Conservation (phyloP, 2,329 filamentous ascomycete genomes). For the Pseudonectria buxi region DNA sequence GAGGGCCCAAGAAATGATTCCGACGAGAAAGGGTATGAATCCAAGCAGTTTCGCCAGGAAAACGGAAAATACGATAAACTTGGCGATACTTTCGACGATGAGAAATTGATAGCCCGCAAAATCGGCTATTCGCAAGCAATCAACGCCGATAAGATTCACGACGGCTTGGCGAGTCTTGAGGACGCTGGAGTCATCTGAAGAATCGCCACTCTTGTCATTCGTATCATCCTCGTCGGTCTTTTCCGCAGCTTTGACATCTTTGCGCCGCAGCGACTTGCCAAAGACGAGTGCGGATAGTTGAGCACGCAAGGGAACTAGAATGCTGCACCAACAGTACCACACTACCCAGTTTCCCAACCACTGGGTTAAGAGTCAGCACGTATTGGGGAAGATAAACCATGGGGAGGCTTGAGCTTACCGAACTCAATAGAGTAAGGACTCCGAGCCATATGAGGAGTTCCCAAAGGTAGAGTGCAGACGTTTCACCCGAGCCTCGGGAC, state of each 20-base stretch:
- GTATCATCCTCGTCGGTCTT: conserved; percentile 34
- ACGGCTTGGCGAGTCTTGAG: conserved; percentile 57
- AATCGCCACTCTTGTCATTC: conserved; percentile 45
- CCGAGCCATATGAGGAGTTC: conserved; percentile 62
- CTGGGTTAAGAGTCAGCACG: conserved; percentile 13
- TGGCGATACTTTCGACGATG: conserved; percentile 55
- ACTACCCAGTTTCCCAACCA: conserved; percentile 60
- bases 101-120: conserved; percentile 62
- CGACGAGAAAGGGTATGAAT: conserved; percentile 61
- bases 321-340: conserved; percentile 57
- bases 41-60: conserved; percentile 67
- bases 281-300: conserved; percentile 69
- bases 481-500: conserved; percentile 36
- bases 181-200: conserved; percentile 24
- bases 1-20: conserved; percentile 56
- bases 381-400: not conserved
- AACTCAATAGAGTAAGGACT: conserved; percentile 48
- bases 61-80: conserved; percentile 56
- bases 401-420: conserved; percentile 19
- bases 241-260: conserved; percentile 63
- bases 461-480: conserved; percentile 51
- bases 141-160: conserved; percentile 73
- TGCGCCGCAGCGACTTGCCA: conserved; percentile 67
- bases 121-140: conserved; percentile 61
- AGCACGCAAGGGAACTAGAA: conserved; percentile 60